Evolutionary conservation across 2,329 filamentous ascomycete genomes (phyloP).

Genomic region (Verticillium zaregamsianum): DNA sequence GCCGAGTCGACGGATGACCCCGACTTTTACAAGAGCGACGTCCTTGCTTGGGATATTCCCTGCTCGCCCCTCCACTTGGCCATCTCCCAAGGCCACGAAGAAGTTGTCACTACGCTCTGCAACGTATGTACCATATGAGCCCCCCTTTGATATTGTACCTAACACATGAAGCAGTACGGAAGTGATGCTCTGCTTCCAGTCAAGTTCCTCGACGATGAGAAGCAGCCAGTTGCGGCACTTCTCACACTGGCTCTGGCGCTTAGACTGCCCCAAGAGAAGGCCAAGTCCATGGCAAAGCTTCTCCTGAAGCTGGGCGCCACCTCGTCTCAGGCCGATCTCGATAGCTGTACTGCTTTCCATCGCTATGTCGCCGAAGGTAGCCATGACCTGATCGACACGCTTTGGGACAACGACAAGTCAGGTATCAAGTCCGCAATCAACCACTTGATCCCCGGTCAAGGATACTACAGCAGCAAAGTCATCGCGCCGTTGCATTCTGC

Average conservation of each 20-base stretch:
- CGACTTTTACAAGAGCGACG: constrained; percentile 75
- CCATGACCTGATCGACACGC: constrained; percentile 39
- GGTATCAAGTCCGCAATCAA: constrained; percentile 63
- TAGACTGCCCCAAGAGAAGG: constrained; percentile 57
- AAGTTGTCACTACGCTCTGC: constrained; percentile 66
- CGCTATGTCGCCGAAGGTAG: constrained; percentile 53
- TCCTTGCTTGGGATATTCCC: constrained; percentile 74
- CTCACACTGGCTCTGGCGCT: constrained; percentile 67
- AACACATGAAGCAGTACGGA: constrained; percentile 54
- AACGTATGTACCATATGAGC: constrained; percentile 33
- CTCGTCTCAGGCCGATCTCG: constrained; percentile 65
- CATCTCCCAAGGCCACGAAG: constrained; percentile 66
- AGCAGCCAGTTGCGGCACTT: constrained; percentile 54
- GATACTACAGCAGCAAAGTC: constrained; percentile 26
- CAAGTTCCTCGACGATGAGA: constrained; percentile 53
- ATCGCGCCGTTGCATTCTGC: constrained; percentile 55
- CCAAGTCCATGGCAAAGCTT: constrained; percentile 58
- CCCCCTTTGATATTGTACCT: constrained; percentile 2
- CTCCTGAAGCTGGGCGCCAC: constrained; percentile 70
- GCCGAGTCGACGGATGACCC: constrained; percentile 58
- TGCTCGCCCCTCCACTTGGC: constrained; percentile 75
- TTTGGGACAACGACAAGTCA: constrained; percentile 54
- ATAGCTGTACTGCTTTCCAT: constrained; percentile 62
- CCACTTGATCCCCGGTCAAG: constrained; percentile 46
- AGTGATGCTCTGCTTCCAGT: constrained; percentile 73